Evolutionary conservation across 495 filamentous ascomycete genomes (phyloP), one percentile per base, ranked within the genome.

Genomic region (Elaphomyces granulatus): DNA sequence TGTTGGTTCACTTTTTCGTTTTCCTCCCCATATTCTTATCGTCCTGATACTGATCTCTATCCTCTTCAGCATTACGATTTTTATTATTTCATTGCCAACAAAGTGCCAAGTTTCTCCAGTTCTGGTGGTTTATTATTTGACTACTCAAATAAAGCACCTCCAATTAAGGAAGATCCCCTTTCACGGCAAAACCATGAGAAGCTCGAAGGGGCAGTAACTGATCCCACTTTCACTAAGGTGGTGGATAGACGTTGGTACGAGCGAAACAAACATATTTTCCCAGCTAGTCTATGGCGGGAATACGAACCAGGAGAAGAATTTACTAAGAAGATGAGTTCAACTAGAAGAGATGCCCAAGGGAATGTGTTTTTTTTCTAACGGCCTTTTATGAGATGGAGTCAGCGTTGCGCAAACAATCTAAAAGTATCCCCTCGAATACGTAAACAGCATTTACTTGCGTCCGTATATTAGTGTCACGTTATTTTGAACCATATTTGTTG

Each of bases 241-340:
- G 90, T 98, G 2, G 90, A 98, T 62, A 70, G 90, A 34, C 63
- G 90, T 41, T 98, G 90, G 90, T 98, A 95, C 53, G 84, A 94
- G 63, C 70, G 78, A 47, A 93, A 96, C 56, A 98, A 96, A 56
- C 90, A 98, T 48, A 95, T 96, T 35, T 96, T 87, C 58, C 90
- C 90, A 0, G 90, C 88, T 4, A 94, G 83, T 54, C 69, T 90
- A 12, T 98, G 90, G 90, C 84, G 87, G 43, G 82, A 93, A 43
- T 98, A 93, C 59, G 87, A 95, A 44, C 82, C 86, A 1, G 79
- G 78, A 19, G 80, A 78, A 59, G 81, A 95, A 44, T 94, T 95
- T 54, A 69, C 77, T 44, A 75, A 72, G 43, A 81, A 83, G 55
- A 78, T 87, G 38, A 56, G 50, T 18, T 58, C 61, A 10, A 64